Evolutionary conservation across 2,329 filamentous ascomycete species (phyloP), one percentile per base, ranked within the genome.

Genomic region (Botrytis hyacinthi): DNA sequence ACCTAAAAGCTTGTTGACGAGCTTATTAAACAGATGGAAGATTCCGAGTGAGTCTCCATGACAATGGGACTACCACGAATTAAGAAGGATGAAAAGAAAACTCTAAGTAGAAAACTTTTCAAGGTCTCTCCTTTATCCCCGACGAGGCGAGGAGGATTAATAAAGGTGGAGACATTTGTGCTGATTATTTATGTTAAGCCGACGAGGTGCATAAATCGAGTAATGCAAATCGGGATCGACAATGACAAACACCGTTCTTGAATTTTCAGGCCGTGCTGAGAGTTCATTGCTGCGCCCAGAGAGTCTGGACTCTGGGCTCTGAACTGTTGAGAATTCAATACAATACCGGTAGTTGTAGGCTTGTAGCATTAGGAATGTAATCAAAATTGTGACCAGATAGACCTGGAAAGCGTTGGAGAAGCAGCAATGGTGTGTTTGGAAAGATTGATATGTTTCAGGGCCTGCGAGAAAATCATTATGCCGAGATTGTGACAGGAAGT

Each of bases 211-310:
- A 62, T 42, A 62, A 62, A 62, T 40, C 12, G 3, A n/a, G 60
- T n/a, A 62, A 40, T 62, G 60, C 60, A 66, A n/a, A 5, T 51
- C 63, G 32, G 44, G 63, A 67, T 67, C 63, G 63, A 18, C 63
- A 32, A n/a, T 18, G 12, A 10, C 29, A 37, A 66, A 66, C 63
- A 48, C 63, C 44, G 44, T 29, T 48, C 20, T 51, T 48, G 44
- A 37, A 37, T 22, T 26, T 65, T 2, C 29, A 22, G 57, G 57
- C 20, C n/a, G 51, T 54, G 26, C n/a, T 57, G 51, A 42, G 7
- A 46, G 51, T 57, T 57, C 51, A 16, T 62, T n/a, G 60, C 63
- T 66, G 29, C 14, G 63, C 32, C 32, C 18, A 37, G n/a, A 32
- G 18, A 59, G 26, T 69, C 35, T 69, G n/a, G 48, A 32, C n/a